Evolutionary conservation across 495 filamentous ascomycete species (phyloP), one percentile per base, ranked within the genome.

Genomic region (Recurvomyces mirabilis): DNA sequence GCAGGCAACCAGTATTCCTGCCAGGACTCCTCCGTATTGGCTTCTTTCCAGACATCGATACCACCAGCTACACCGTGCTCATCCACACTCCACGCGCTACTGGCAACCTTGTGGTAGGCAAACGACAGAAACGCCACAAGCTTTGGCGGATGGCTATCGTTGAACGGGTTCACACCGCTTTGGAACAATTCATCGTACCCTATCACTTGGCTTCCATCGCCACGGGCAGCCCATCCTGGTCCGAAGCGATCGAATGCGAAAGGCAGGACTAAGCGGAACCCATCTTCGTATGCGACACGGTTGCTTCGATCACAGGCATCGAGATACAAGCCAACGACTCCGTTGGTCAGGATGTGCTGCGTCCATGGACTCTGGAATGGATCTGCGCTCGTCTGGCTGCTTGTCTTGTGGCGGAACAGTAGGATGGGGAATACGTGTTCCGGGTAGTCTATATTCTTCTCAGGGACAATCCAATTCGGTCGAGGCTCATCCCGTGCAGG

Each of bases 371-470:
- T 41, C 5, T 30, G 13, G n/a, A 11, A 10, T 2, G 6, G 6
- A 6, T 42, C 39, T 5, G 7, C 13, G n/a, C n/a, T n/a, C n/a
- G n/a, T n/a, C n/a, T n/a, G n/a, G n/a, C n/a, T n/a, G n/a, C n/a
- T n/a, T n/a, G n/a, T n/a, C n/a, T n/a, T n/a, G n/a, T n/a, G n/a
- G 6, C 39, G 39, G 39, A 42, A 42, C 2, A 42, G 6, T 20
- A 42, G 17, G 3, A 42, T 42, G 3, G 39, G 24, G n/a, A n/a
- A n/a, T n/a, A n/a, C n/a, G n/a, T n/a, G n/a, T n/a, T n/a, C n/a
- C 4, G 25, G 25, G 3, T n/a, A 5, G 11, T 28, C 38, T 5
- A 6, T 17, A 6, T 41, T 24, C 6, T 26, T 15, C 22, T 25
- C 21, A 5, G 21, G 11, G 6, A 7, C 22, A n/a, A n/a, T n/a